Evolutionary conservation across 768 basidiomycete genomes (phyloP).

Genomic region (Calocybe gangraenosa): DNA sequence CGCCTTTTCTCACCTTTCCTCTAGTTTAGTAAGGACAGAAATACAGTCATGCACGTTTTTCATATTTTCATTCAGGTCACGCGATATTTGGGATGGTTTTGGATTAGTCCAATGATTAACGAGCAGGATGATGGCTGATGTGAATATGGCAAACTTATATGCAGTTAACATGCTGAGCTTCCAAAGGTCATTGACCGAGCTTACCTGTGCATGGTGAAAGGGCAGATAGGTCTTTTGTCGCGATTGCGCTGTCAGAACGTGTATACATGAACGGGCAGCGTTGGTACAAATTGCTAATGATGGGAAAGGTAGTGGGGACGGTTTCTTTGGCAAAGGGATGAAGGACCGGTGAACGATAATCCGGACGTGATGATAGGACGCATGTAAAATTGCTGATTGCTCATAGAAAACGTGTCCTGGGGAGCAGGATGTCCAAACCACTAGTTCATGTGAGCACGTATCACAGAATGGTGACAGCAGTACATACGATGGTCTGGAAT

Average conservation of each 20-base stretch:
- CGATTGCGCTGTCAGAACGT: slow-evolving; percentile 53
- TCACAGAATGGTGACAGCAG: slow-evolving; percentile 41
- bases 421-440: slow-evolving; percentile 32
- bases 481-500: slow-evolving; percentile 53
- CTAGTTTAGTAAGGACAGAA: slow-evolving; percentile 40
- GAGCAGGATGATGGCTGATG: slow-evolving; percentile 50
- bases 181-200: background rate
- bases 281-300: slow-evolving; percentile 79
- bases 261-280: slow-evolving; percentile 70
- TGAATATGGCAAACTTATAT: slow-evolving; percentile 30
- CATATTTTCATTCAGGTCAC: slow-evolving; percentile 47
- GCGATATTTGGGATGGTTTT: slow-evolving; percentile 32
- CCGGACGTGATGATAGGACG: slow-evolving; percentile 45
- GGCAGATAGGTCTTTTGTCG: slow-evolving; percentile 25
- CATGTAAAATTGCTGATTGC: slow-evolving; percentile 53
- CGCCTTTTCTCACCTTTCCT: slow-evolving; percentile 30
- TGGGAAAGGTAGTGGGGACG: slow-evolving; percentile 39
- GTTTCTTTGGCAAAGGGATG: slow-evolving; percentile 59
- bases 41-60: slow-evolving; percentile 57
- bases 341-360: slow-evolving; percentile 79
- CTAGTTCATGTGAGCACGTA: slow-evolving; percentile 16
- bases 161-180: slow-evolving; percentile 5
- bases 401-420: slow-evolving; percentile 37
- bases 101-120: slow-evolving; percentile 65
- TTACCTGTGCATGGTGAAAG: slow-evolving; percentile 35